Base-by-base conservation (phyloP, 306 rosid species). In the Pyrus bretschneideri region DNA sequence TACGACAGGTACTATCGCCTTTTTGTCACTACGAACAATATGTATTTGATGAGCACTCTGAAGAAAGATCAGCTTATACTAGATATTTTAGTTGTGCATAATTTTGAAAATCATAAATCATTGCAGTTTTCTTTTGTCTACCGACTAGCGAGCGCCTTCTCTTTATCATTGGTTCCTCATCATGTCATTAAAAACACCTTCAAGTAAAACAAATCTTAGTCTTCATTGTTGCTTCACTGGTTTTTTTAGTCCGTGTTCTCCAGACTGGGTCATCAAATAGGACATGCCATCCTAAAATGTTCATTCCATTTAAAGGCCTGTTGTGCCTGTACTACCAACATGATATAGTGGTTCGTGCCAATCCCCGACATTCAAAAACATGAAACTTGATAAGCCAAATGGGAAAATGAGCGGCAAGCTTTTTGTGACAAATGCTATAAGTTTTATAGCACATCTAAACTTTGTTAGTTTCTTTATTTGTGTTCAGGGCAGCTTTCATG, bases 401-500 rank as follows among this genome's bases (percentile, higher is more conserved):
- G 15, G 14, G 55, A 42, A 61, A 35, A 61, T 57, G 60, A 19
- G 8, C 6, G 69, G 59, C 18, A 31, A 33, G 4, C 66, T 21
- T 57, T 59, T 4, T 35, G 25, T 69, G 44, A 27, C 27, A 35
- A 63, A 66, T 35, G 49, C 29, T 2, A 33, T 29, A 66, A 18
- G 59, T 49, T 12, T 49, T 12, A 10, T 9, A 1, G 54, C 8
- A 35, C 22, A 23, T 42, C 3, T 58, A 9, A 31, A 51, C 57
- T 27, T 57, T 15, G 44, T 6, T 8, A 51, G 30, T 77, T 18
- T 19, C 60, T 9, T 21, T 69, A 22, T 57, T 64, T 81, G 49
- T 80, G 49, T 76, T 3, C 80, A 94, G 98, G 86, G 98, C 98
- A 70, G 98, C 98, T 78, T 94, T 86, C 87, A 92, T 94, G 91